A percentile compares a stretch with the other conserved stretches of the same genome.
These are phyloP conservation scores for Acacia pycnantha DNA, from an alignment of 331 rosid genomes.

Conservation along the genomic window DNA sequence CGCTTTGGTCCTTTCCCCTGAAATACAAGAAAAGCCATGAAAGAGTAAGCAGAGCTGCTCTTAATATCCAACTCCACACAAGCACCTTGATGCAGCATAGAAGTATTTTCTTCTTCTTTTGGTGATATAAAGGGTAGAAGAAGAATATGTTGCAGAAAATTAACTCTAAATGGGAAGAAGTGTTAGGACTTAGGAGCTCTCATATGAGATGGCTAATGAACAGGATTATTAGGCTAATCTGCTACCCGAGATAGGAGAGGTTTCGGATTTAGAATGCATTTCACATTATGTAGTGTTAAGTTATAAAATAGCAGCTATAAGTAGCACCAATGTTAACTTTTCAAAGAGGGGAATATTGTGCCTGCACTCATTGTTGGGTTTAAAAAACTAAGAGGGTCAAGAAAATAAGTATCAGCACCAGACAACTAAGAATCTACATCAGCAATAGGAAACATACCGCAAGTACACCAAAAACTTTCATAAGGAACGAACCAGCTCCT, in stretches of 20 bases:
- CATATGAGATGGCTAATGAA: background rate
- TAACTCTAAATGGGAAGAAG: conserved; percentile 4
- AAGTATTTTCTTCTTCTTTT: background rate
- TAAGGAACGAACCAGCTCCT: conserved; percentile 92
- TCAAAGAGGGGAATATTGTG: background rate
- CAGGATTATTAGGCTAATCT: background rate
- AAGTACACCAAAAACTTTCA: conserved; percentile 94
- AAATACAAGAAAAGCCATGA: conserved; percentile 15
- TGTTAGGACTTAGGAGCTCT: background rate
- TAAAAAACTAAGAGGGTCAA: background rate
- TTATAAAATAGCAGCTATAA: background rate
- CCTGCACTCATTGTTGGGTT: background rate
- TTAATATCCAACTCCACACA: conserved; percentile 7
- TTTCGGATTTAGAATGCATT: background rate
- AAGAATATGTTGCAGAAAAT: conserved; percentile 11
- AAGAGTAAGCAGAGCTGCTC: conserved; percentile 27
- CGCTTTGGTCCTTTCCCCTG: conserved; percentile 98
- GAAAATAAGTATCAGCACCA: background rate
- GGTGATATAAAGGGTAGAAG: background rate
- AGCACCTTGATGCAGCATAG: background rate
- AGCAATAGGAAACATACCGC: conserved; percentile 59
- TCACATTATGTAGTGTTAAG: background rate
- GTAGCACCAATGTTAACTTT: background rate
- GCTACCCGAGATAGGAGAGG: background rate
- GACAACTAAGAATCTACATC: background rate